Conservation (phyloP, 2,329 filamentous ascomycete species). For the Annulohypoxylon truncatum region DNA sequence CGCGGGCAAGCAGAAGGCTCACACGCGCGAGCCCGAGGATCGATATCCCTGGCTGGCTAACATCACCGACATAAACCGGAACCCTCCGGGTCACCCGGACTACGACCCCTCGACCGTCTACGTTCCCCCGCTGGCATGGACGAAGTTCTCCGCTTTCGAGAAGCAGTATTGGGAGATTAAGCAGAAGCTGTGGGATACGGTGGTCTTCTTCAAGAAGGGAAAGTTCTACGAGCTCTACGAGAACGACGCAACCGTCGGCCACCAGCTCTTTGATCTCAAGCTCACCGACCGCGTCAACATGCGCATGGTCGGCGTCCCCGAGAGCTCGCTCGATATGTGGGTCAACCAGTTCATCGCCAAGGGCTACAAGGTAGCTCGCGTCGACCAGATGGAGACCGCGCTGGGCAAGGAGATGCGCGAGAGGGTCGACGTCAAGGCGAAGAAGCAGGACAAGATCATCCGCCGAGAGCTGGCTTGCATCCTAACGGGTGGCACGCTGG, state of each 20-base stretch:
- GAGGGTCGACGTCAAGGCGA: conserved; percentile 72
- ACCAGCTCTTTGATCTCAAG: conserved; percentile 97
- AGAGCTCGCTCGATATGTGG: conserved; percentile 96
- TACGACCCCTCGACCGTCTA: conserved; percentile 93
- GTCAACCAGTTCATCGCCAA: conserved; percentile 98
- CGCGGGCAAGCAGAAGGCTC: conserved; percentile 73
- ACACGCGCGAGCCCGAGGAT: conserved; percentile 84
- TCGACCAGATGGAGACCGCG: conserved; percentile 97
- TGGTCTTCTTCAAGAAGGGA: conserved; percentile 99
- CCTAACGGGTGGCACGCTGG: conserved; percentile 89
- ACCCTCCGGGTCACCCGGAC: conserved; percentile 82
- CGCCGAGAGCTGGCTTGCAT: conserved; percentile 90
- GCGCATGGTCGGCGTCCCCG: conserved; percentile 98
- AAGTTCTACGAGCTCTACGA: conserved; percentile 99
- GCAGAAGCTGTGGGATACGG: conserved; percentile 95
- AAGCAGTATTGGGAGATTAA: conserved; percentile 99
- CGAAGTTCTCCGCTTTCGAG: conserved; percentile 91
- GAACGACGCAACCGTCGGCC: conserved; percentile 94
- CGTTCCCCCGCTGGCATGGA: conserved; percentile 83
- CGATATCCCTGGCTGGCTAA: conserved; percentile 92
- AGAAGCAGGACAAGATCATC: conserved; percentile 93
- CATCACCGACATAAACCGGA: conserved; percentile 83
- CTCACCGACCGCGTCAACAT: conserved; percentile 98
- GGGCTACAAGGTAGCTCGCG: conserved; percentile 94
- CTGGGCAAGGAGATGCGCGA: conserved; percentile 99